These are phyloP conservation scores for Talaromyces islandicus DNA, from an alignment of 2,329 filamentous ascomycete species.

Conservation along the genomic window DNA sequence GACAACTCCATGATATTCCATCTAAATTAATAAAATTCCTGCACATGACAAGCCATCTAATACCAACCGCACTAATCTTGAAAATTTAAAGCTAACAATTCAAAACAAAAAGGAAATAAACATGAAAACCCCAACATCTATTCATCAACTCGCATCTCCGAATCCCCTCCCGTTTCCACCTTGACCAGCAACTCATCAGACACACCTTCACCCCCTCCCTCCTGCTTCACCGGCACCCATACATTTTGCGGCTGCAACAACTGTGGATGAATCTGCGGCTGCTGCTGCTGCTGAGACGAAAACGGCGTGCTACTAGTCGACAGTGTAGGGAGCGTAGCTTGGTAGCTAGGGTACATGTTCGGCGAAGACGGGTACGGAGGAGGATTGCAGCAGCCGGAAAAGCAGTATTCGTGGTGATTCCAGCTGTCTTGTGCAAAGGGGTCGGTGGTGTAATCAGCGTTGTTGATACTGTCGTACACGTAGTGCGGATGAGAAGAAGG, in stretches of 20 bases:
- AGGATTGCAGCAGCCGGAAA: constrained; percentile 6
- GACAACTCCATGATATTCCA: background rate
- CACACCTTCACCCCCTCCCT: constrained; percentile 13
- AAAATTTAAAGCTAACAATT: background rate
- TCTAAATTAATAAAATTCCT: background rate
- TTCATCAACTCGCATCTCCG: background rate
- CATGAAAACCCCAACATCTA: background rate
- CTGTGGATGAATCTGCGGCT: background rate
- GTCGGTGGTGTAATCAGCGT: background rate
- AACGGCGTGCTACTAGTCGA: background rate
- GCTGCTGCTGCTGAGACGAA: background rate
- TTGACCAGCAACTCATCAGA: constrained; percentile 18
- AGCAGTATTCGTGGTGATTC: background rate
- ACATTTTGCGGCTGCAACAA: constrained; percentile 9
- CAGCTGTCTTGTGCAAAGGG: background rate
- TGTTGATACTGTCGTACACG: background rate
- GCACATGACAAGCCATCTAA: background rate
- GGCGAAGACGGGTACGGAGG: constrained; percentile 1
- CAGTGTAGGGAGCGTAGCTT: background rate
- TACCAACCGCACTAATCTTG: background rate
- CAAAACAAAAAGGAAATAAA: background rate
- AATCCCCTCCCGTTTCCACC: constrained; percentile 10
- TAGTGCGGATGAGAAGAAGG: background rate
- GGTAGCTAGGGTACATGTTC: background rate
- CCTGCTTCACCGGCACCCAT: constrained; percentile 21